These are phyloP conservation scores for Lyophyllum shimeji DNA, from an alignment of 768 basidiomycete species.

Conservation along the genomic window DNA sequence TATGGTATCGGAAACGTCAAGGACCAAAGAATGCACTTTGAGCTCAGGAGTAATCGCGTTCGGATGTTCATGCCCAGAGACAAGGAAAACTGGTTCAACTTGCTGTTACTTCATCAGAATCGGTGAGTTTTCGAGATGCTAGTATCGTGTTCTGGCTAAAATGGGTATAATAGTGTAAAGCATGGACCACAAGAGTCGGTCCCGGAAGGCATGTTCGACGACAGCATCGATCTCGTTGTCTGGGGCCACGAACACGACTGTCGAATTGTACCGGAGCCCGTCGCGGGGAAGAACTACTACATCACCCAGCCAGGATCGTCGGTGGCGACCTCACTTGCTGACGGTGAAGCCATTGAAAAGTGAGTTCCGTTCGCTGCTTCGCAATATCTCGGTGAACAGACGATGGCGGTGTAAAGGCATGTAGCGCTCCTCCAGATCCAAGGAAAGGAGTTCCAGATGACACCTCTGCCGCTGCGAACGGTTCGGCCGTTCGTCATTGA, in stretches of 20 bases:
- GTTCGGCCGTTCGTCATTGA: slow-evolving; percentile 94
- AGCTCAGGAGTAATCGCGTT: slow-evolving; percentile 90
- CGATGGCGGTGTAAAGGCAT: slow-evolving; percentile 55
- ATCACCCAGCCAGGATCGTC: slow-evolving; percentile 95
- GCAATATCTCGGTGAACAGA: background rate
- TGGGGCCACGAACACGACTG: slow-evolving; percentile 99
- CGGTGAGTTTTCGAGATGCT: slow-evolving; percentile 51
- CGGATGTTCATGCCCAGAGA: slow-evolving; percentile 95
- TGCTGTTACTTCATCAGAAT: slow-evolving; percentile 93
- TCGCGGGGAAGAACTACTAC: slow-evolving; percentile 88
- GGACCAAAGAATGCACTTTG: slow-evolving; percentile 95
- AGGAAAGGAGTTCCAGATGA: slow-evolving; percentile 83
- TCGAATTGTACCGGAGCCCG: slow-evolving; percentile 84
- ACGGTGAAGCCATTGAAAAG: slow-evolving; percentile 93
- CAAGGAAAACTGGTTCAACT: slow-evolving; percentile 93
- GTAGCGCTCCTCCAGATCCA: slow-evolving; percentile 89
- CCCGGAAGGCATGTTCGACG: slow-evolving; percentile 96
- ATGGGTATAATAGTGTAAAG: slow-evolving; percentile 61
- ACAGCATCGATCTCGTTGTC: slow-evolving; percentile 87
- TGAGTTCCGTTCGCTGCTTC: slow-evolving; percentile 29
- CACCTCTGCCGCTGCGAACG: slow-evolving; percentile 83
- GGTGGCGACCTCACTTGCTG: slow-evolving; percentile 91
- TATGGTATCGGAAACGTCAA: slow-evolving; percentile 98
- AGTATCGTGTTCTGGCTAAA: background rate
- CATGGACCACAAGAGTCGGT: slow-evolving; percentile 95